Evolutionary conservation across 2,329 filamentous ascomycete genomes (phyloP).

Genomic region (Fusarium zealandicum): DNA sequence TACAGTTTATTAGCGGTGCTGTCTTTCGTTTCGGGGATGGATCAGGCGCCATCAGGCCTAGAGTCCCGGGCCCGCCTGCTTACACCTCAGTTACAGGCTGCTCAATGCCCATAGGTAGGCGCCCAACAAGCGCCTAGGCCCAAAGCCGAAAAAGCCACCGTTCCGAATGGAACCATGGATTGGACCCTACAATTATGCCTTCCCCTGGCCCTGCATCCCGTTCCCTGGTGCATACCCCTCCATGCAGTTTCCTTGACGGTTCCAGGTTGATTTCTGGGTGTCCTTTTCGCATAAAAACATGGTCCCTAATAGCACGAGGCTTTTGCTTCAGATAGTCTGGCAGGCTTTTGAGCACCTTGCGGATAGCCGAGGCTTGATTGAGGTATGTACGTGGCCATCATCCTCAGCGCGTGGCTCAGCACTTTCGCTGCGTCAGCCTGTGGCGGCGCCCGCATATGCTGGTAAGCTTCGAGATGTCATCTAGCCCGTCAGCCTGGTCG

Average conservation of each 20-base stretch:
- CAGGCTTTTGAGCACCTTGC: neutral
- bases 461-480: conserved; percentile 16
- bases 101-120: conserved; percentile 24
- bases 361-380: neutral
- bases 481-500: conserved; percentile 8
- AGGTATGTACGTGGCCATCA: conserved; percentile 5
- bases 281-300: neutral
- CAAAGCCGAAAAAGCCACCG: conserved; percentile 14
- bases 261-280: conserved; percentile 1
- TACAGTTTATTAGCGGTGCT: too few species aligned
- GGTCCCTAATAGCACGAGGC: neutral
- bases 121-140: conserved; percentile 35
- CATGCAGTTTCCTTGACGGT: conserved; percentile 22
- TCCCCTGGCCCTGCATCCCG: conserved; percentile 24
- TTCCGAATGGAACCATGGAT: conserved; percentile 6
- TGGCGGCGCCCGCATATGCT: conserved; percentile 33
- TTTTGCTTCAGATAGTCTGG: neutral
- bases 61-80: neutral
- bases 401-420: conserved; percentile 36
- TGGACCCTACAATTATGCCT: conserved; percentile 16
- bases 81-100: conserved; percentile 8
- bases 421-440: conserved; percentile 36
- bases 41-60: conserved; percentile 27
- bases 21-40: conserved; percentile 35
- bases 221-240: conserved; percentile 26